Evolutionary conservation across 1,139 yeast genomes (phyloP).

Genomic region (Yamadazyma oceani): DNA sequence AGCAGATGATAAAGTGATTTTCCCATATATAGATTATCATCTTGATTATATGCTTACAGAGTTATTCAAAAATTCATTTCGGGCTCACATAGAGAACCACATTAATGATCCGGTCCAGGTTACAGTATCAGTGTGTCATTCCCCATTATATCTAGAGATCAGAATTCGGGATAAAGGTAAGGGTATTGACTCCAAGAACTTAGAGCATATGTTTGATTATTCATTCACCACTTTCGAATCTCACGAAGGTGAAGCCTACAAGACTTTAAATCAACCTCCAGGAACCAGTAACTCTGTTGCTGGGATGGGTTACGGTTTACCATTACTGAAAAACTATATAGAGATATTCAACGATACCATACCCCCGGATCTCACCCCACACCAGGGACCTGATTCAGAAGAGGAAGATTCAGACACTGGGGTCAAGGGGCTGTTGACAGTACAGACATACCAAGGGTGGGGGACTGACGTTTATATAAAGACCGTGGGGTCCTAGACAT

Average conservation of each 20-base stretch:
- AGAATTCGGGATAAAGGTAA: slow-evolving; percentile 86
- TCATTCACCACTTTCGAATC: slow-evolving; percentile 77
- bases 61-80: slow-evolving; percentile 78
- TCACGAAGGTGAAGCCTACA: slow-evolving; percentile 56
- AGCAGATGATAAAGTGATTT: slow-evolving; percentile 25
- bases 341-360: slow-evolving; percentile 44
- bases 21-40: slow-evolving; percentile 86
- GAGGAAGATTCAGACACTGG: slow-evolving; percentile 6
- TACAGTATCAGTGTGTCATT: slow-evolving; percentile 59
- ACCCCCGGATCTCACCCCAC: slow-evolving; percentile 5
- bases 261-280: slow-evolving; percentile 67
- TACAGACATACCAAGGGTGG: slow-evolving; percentile 82
- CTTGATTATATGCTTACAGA: slow-evolving; percentile 86
- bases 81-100: slow-evolving; percentile 79
- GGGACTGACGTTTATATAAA: slow-evolving; percentile 59
- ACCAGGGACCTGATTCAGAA: too few relatives aligned
- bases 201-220: slow-evolving; percentile 74
- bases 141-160: slow-evolving; percentile 50
- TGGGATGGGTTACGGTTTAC: slow-evolving; percentile 96
- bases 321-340: slow-evolving; percentile 64
- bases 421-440: slow-evolving; percentile 63
- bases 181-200: slow-evolving; percentile 71
- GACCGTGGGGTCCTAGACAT: slow-evolving; percentile 18
- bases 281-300: slow-evolving; percentile 81
- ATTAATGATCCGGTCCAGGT: slow-evolving; percentile 62